Evolutionary conservation across 106 monocot genomes (phyloP).

Genomic region (Agapanthus africanus): DNA sequence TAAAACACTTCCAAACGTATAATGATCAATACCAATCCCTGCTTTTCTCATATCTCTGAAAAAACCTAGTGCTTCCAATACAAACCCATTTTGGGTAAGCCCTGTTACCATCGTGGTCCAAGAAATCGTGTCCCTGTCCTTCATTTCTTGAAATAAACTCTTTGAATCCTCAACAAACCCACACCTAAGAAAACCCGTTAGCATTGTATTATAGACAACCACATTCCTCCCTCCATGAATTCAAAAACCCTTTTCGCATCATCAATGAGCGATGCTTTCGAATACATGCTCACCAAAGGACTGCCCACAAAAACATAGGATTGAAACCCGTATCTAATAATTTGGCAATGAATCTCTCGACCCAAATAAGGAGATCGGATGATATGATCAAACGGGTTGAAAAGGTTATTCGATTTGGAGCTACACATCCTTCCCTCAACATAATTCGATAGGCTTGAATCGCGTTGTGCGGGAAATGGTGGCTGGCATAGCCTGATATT

Average conservation of each 20-base stretch:
- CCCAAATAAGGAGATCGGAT: slow-evolving; percentile 32
- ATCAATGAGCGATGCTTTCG: slow-evolving; percentile 25
- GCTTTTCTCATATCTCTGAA: slow-evolving; percentile 46
- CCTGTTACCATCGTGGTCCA: slow-evolving; percentile 74
- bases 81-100: slow-evolving; percentile 37
- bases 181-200: slow-evolving; percentile 55
- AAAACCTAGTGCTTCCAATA: slow-evolving; percentile 38
- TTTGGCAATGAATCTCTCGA: slow-evolving; percentile 51
- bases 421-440: slow-evolving; percentile 5
- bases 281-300: slow-evolving; percentile 70
- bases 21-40: slow-evolving; percentile 55
- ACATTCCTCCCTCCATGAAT: slow-evolving; percentile 38
- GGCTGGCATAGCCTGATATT: slow-evolving; percentile 43
- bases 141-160: slow-evolving; percentile 49
- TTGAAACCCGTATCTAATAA: slow-evolving; percentile 40
- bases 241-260: slow-evolving; percentile 60
- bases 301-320: slow-evolving; percentile 66
- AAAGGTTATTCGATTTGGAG: slow-evolving; percentile 48
- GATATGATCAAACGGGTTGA: slow-evolving; percentile 55
- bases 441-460: slow-evolving; percentile 16
- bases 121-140: slow-evolving; percentile 52
- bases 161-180: slow-evolving; percentile 55
- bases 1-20: slow-evolving; percentile 67
- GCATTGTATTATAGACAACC: slow-evolving; percentile 70
- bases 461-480: slow-evolving; percentile 6